A percentile compares a stretch with the other conserved stretches of the same genome.
Conservation (phyloP, 768 basidiomycete genomes). For the Lanmaoa pseudosensibilis region DNA sequence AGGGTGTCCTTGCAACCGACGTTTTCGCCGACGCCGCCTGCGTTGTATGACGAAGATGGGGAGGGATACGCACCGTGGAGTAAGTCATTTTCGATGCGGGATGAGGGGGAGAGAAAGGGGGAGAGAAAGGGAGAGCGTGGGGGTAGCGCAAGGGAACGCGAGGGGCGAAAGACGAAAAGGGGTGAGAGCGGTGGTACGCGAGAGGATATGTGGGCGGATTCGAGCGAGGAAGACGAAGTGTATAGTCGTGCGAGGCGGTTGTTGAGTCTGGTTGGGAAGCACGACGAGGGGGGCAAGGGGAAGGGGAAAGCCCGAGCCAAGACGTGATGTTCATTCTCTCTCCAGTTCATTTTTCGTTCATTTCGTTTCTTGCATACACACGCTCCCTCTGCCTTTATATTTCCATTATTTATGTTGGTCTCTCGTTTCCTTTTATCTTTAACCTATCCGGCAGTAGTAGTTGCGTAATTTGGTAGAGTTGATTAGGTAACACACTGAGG, state of each 20-base stretch:
- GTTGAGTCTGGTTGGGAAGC: conserved; percentile 47
- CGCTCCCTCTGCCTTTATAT: not conserved
- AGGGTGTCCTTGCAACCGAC: conserved; percentile 76
- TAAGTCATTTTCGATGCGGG: conserved; percentile 11
- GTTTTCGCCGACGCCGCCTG: conserved; percentile 71
- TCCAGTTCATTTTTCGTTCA: not conserved
- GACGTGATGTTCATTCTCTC: not conserved
- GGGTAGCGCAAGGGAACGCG: conserved; percentile 3
- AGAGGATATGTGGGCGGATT: conserved; percentile 66
- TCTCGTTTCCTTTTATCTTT: not conserved
- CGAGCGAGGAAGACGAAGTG: conserved; percentile 72
- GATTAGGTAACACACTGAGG: conserved; percentile 12
- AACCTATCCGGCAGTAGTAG: too few species aligned
- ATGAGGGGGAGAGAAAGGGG: not conserved
- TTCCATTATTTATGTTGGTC: not conserved
- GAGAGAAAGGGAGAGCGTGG: not conserved
- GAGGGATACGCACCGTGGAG: conserved; percentile 16
- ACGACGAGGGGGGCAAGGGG: conserved; percentile 6
- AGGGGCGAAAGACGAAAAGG: not conserved
- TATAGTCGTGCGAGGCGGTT: conserved; percentile 58
- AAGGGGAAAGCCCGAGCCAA: conserved; percentile 7
- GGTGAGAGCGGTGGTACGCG: not conserved
- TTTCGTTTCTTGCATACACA: not conserved
- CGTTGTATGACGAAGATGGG: conserved; percentile 51
- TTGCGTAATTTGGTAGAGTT: not conserved